Evolutionary conservation across 257 asterid species (phyloP), one percentile per base, ranked within the genome.

Genomic region (Penstemon davidsonii): DNA sequence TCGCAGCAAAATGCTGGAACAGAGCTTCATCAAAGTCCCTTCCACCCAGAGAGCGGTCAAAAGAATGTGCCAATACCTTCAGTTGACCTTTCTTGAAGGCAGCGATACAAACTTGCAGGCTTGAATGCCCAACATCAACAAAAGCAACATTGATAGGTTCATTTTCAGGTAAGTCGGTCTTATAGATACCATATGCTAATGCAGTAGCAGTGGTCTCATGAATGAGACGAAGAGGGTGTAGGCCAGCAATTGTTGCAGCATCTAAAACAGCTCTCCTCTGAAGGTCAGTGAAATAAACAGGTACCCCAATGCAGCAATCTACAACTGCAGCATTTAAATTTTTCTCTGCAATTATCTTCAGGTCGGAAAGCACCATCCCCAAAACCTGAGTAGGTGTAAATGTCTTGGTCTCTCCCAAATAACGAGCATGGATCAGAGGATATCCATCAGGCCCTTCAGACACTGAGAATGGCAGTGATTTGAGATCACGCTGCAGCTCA

Each of bases 201-300:
- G 99, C 97, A 64, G 99, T 93, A 25, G 99, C 96, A n/a, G 99
- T 88, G 4, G 99, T 93, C 77, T 93, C 99, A n/a, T 93, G 99
- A 75, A 93, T 72, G 49, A 93, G 86, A 76, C 86, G 94, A 78
- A 90, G 92, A 50, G 99, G 97, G 69, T 85, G 97, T 66, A 93
- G 77, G 36, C 97, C 97, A 66, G 99, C 96, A 63, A 93, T 88
- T 36, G 89, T 93, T 39, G 99, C 97, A 39, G 99, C 99, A 82
- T 90, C 99, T 50, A 88, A 58, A 36, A 93, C 92, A 55, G 96
- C 94, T 71, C 97, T 85, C 72, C 99, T 87, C 82, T 93, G 99
- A 60, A 93, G 96, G 60, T 93, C 99, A 4, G 96, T 93, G 78
- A 93, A 90, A 76, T 90, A 93, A 40, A 87, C 81, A 9, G 99